Percentiles rank a stretch among this genome's conserved stretches.
Evolutionary conservation across 192 early-diverging fungal genomes (phyloP).

Genomic region (Backusella tuberculispora): DNA sequence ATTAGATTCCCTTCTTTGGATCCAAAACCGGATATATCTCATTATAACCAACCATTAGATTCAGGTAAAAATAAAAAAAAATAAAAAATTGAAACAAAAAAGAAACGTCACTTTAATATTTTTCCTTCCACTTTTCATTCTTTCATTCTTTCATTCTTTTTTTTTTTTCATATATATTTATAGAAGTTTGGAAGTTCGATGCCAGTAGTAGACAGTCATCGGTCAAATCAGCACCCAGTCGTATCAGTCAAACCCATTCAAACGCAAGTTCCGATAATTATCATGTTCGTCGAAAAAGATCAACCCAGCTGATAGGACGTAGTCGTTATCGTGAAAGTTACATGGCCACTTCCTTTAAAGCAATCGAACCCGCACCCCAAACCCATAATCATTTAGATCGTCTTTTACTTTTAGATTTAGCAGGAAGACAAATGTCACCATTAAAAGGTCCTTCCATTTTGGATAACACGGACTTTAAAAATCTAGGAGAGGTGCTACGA

Average conservation of each 20-base stretch:
- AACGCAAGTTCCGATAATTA: not conserved
- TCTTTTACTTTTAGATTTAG: constrained; percentile 32
- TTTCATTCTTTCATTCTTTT: too few species aligned
- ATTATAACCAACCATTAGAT: not conserved
- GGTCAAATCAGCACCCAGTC: not conserved
- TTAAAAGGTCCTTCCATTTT: constrained; percentile 44
- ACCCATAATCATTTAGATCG: constrained; percentile 21
- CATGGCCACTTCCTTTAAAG: constrained; percentile 36
- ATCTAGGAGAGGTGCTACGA: constrained; percentile 67
- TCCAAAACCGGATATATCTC: not conserved
- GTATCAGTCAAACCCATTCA: too few species aligned
- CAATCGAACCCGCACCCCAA: constrained; percentile 37
- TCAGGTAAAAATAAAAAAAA: constrained; percentile 3
- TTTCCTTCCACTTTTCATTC: not conserved
- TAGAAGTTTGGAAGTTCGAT: not conserved
- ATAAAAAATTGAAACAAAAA: constrained; percentile 6
- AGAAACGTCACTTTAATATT: not conserved
- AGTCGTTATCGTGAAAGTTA: constrained; percentile 31
- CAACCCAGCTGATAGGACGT: not conserved
- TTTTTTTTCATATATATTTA: not conserved
- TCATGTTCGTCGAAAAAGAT: not conserved
- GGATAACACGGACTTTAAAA: constrained; percentile 57
- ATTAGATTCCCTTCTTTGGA: not conserved
- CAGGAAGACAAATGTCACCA: constrained; percentile 56
- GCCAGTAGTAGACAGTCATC: not conserved